These are phyloP conservation scores for Sanghuangporus baumii DNA, from an alignment of 1,284 basidiomycete species.

Conservation along the genomic window DNA sequence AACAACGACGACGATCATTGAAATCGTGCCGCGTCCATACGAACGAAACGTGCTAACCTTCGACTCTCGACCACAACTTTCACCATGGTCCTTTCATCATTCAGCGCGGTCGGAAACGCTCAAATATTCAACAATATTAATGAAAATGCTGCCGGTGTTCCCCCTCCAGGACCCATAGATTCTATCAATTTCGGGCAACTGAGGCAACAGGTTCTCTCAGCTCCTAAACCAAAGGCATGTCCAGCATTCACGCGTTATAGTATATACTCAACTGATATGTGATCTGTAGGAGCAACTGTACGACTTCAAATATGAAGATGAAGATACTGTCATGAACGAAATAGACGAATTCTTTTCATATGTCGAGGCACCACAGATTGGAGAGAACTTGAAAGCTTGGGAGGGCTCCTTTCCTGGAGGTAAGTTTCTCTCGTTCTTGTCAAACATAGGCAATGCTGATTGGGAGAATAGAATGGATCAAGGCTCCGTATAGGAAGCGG, in stretches of 20 bases:
- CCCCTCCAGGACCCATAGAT: slow-evolving; percentile 35
- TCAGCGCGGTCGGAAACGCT: neutral
- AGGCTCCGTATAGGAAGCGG: slow-evolving; percentile 52
- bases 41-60: neutral
- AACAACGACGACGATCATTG: neutral
- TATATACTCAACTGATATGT: neutral
- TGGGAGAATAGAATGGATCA: slow-evolving; percentile 66
- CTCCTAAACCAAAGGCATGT: slow-evolving; percentile 71
- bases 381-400: slow-evolving; percentile 86
- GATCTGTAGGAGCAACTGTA: slow-evolving; percentile 69
- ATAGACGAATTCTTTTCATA: slow-evolving; percentile 99
- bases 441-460: slow-evolving; percentile 4
- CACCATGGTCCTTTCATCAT: slow-evolving; percentile 12
- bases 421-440: slow-evolving; percentile 27
- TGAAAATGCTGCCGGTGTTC: neutral
- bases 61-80: neutral
- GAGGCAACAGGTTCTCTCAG: slow-evolving; percentile 64
- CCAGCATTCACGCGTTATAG: neutral
- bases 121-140: slow-evolving; percentile 9
- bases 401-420: slow-evolving; percentile 76
- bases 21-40: neutral
- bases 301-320: slow-evolving; percentile 91
- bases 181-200: slow-evolving; percentile 81
- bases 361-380: slow-evolving; percentile 89
- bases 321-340: slow-evolving; percentile 92